Evolutionary conservation across 148 eudicot genomes (phyloP), one percentile per base, ranked within the genome.

Genomic region (Heliamphora exappendiculata): DNA sequence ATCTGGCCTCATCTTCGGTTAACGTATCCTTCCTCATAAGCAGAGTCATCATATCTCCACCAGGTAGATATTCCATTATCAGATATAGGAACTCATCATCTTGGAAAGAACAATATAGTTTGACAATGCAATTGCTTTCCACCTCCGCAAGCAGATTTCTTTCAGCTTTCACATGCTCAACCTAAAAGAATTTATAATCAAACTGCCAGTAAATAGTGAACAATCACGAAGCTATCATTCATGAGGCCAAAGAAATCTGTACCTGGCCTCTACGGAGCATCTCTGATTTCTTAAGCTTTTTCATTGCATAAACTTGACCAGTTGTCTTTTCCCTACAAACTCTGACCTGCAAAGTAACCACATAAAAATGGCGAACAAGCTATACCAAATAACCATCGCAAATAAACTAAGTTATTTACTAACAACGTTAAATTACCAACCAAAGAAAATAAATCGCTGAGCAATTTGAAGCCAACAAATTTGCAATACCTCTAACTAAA

Each of bases 251-350:
- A 54, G 74, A 53, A 54, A 71, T 36, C 49, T 65, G 53, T 70
- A 90, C 98, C 97, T 95, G 98, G 75, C 98, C 98, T 80, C 98
- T 87, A 22, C 94, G 92, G 71, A 95, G 98, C 98, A 95, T 95
- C 85, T 95, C 98, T 31, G 98, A 88, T 75, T 95, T 95, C 80
- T 95, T 95, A 41, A 95, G 96, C 77, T 95, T 95, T 85, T 95
- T 95, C 98, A 95, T 95, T 24, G 98, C 98, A 75, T 95, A 95
- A 4, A 95, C 96, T 86, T 92, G 91, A 64, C 88, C 81, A n/a
- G 94, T 92, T 84, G 90, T 78, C 86, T 94, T 94, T 79, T 94
- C 98, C 81, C 88, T 82, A 80, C 98, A 94, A 73, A 94, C 86
- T 81, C 96, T 92, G 71, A 94, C 98, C 98, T 94, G 87, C 73